These are phyloP conservation scores for Hericium rajendrae DNA, from an alignment of 768 basidiomycete species.

Conservation along the genomic window DNA sequence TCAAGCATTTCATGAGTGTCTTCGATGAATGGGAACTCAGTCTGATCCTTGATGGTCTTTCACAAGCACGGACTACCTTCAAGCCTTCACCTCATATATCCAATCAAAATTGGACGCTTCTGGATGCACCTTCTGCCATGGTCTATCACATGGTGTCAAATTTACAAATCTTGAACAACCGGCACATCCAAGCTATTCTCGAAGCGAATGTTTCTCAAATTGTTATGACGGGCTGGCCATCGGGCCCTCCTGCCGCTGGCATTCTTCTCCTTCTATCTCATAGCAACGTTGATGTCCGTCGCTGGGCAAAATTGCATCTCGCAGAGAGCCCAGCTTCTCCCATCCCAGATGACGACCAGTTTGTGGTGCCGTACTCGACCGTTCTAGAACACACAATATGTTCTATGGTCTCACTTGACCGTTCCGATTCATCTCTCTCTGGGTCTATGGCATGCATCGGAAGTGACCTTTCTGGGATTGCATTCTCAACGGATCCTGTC, in stretches of 20 bases:
- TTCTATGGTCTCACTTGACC: slow-evolving; percentile 6
- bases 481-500: slow-evolving; percentile 29
- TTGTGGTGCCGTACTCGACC: slow-evolving; percentile 35
- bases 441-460: not conserved
- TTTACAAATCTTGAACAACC: slow-evolving; percentile 44
- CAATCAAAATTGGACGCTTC: slow-evolving; percentile 20
- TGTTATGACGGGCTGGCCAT: slow-evolving; percentile 41
- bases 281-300: slow-evolving; percentile 37
- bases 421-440: no score
- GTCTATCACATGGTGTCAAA: slow-evolving; percentile 58
- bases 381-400: slow-evolving; percentile 29
- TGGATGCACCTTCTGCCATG: slow-evolving; percentile 37
- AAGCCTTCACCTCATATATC: not conserved
- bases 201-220: slow-evolving; percentile 27
- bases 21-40: slow-evolving; percentile 62
- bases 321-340: slow-evolving; percentile 28
- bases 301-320: slow-evolving; percentile 48
- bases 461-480: slow-evolving; percentile 1
- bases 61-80: not conserved
- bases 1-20: slow-evolving; percentile 47
- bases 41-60: slow-evolving; percentile 35
- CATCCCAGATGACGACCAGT: slow-evolving; percentile 38
- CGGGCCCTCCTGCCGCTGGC: slow-evolving; percentile 48
- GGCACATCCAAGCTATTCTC: slow-evolving; percentile 34
- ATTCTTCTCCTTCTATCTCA: slow-evolving; percentile 50